These are phyloP conservation scores for Penicillium lividum DNA, from an alignment of 495 filamentous ascomycete genomes.

Conservation along the genomic window DNA sequence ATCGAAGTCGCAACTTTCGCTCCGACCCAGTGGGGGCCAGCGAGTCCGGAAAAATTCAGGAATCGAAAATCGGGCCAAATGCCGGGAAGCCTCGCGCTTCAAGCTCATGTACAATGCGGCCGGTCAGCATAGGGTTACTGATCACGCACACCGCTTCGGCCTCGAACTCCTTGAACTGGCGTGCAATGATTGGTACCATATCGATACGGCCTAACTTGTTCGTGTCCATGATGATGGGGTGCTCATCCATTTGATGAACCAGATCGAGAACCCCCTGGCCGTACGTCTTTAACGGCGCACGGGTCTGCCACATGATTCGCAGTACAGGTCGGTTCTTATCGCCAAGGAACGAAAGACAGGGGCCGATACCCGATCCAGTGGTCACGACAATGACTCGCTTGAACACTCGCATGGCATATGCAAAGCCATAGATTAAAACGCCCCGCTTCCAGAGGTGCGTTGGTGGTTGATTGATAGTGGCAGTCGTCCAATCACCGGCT, in stretches of 20 bases:
- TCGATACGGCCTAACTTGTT: constrained; percentile 44
- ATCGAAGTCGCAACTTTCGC: background rate
- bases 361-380: constrained; percentile 82
- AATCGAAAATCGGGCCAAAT: constrained; percentile 82
- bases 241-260: constrained; percentile 47
- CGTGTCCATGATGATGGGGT: constrained; percentile 56
- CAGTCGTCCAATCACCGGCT: constrained; percentile 81
- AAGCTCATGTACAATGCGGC: constrained; percentile 71
- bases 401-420: constrained; percentile 73
- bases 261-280: constrained; percentile 47
- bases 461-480: constrained; percentile 61
- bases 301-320: constrained; percentile 61
- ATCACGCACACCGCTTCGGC: constrained; percentile 74
- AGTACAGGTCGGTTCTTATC: constrained; percentile 49
- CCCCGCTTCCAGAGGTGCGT: constrained; percentile 48
- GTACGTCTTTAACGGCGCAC: constrained; percentile 50
- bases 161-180: constrained; percentile 51
- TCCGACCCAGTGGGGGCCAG: background rate
- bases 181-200: constrained; percentile 55
- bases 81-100: constrained; percentile 68
- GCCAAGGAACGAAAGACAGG: constrained; percentile 51
- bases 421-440: constrained; percentile 64
- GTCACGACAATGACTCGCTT: constrained; percentile 69
- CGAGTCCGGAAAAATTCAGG: constrained; percentile 40
- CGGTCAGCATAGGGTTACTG: constrained; percentile 70